These are phyloP conservation scores for Pinus tabuliformis DNA, from an alignment of 75 land plant genomes.

Conservation along the genomic window DNA sequence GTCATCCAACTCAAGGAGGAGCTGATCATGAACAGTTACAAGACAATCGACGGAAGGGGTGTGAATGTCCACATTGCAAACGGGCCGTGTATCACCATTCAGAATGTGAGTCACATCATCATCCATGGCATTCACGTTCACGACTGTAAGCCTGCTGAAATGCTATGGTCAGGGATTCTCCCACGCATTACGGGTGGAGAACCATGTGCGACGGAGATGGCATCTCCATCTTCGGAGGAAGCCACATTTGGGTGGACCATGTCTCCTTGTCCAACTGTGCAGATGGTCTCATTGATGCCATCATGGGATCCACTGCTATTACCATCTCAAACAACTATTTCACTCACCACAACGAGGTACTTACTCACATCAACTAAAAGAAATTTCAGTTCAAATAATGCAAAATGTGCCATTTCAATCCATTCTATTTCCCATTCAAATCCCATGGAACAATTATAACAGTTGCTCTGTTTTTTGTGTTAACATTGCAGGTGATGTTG, in stretches of 20 bases:
- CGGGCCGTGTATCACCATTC: constrained; percentile 46
- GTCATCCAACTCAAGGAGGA: constrained; percentile 45
- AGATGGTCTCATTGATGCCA: too few relatives aligned
- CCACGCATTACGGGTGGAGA: constrained; percentile 32
- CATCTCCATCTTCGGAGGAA: constrained; percentile 24
- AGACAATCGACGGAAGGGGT: constrained; percentile 53
- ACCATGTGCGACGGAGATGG: constrained; percentile 43
- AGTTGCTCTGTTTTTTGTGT: too few relatives aligned
- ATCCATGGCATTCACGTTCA: constrained; percentile 50
- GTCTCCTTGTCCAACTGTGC: background rate
- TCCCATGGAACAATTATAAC: too few relatives aligned
- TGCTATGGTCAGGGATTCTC: constrained; percentile 37
- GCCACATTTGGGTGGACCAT: too few relatives aligned
- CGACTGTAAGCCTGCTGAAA: constrained; percentile 48
- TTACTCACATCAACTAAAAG: too few relatives aligned
- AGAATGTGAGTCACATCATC: constrained; percentile 37
- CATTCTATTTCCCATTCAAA: too few relatives aligned
- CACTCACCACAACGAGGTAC: too few relatives aligned
- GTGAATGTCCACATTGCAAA: constrained; percentile 48
- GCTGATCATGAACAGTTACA: constrained; percentile 50
- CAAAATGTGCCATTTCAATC: too few relatives aligned
- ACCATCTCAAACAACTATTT: too few relatives aligned
- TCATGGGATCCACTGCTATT: too few relatives aligned
- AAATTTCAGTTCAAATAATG: too few relatives aligned
- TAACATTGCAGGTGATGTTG: too few relatives aligned